phyloP scores from a whole-genome alignment of 805 yeast genomes.

The Schwanniomyces sp. region DNA sequence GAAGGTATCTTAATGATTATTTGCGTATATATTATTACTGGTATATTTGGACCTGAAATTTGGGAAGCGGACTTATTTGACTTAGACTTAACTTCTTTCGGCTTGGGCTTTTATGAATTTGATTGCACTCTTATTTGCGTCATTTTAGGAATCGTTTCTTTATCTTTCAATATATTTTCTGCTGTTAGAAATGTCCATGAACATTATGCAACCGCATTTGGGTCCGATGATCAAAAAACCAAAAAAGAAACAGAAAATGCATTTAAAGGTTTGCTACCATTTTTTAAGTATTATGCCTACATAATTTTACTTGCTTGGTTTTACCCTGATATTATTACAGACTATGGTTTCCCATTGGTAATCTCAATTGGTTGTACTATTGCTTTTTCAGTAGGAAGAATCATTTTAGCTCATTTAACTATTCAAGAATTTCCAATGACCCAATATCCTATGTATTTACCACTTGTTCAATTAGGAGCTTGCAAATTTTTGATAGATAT shows the following conservation, averaged over 20 bases:
- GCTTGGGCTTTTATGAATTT: slow-evolving; percentile 27
- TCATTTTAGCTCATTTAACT: slow-evolving; percentile 84
- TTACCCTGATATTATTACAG: slow-evolving; percentile 51
- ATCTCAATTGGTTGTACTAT: slow-evolving; percentile 71
- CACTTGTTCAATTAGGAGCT: slow-evolving; percentile 48
- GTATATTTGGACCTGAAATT: slow-evolving; percentile 62
- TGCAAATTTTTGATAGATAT: slow-evolving; percentile 33
- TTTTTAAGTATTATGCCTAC: slow-evolving; percentile 52
- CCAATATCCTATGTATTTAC: slow-evolving; percentile 70
- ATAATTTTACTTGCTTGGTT: slow-evolving; percentile 48
- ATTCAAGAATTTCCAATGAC: slow-evolving; percentile 71
- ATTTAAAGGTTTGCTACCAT: slow-evolving; percentile 63
- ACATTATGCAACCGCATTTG: slow-evolving; percentile 39
- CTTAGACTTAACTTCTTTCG: slow-evolving; percentile 37
- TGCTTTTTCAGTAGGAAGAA: slow-evolving; percentile 89
- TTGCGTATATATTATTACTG: slow-evolving; percentile 58
- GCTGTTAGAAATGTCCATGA: slow-evolving; percentile 62
- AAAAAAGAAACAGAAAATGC: slow-evolving; percentile 42
- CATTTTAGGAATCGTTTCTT: slow-evolving; percentile 52
- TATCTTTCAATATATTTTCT: slow-evolving; percentile 63
- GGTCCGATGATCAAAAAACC: slow-evolving; percentile 20
- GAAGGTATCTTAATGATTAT: slow-evolving; percentile 80
- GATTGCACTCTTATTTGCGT: slow-evolving; percentile 45
- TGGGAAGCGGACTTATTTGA: slow-evolving; percentile 55
- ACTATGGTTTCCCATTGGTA: slow-evolving; percentile 54